Evolutionary conservation across 345 rosid genomes (phyloP), one percentile per base, ranked within the genome.

Genomic region (Arabidopsis suecica): DNA sequence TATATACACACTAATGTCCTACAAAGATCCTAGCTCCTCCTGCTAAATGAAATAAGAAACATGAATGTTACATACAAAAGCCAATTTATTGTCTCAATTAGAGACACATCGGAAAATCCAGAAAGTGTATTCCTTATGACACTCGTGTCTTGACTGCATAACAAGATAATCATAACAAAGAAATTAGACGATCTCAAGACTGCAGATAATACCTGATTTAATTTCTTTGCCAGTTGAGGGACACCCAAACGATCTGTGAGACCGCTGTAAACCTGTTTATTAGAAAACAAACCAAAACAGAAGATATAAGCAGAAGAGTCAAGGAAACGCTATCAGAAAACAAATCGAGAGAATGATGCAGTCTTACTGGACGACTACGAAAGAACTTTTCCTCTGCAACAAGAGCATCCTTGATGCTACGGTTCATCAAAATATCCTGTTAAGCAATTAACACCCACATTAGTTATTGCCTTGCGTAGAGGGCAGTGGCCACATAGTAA

Each of bases 241-340:
- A 91, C 84, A 42, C 98, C 98, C 86, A 96, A 91, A 13, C 93
- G 89, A 82, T 91, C 98, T n/a, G 87, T 87, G n/a, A 94, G 82
- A 80, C 87, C 86, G 65, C 81, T 90, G 82, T 94, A 94, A 41
- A 83, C 91, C 97, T 94, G 55, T 57, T 16, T 4, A 62, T 16
- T 53, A 36, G 8, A 65, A 58, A 56, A 49, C 11, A n/a, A 44
- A 44, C 0, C 47, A 16, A 68, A 42, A 60, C 20, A 44, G 53
- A 25, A 74, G 22, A 47, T 61, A 28, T 72, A 22, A 47, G 68
- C 16, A 49, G 16, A 64, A 74, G 42, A 64, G 16, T 34, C 36
- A 63, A 56, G 45, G 71, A 48, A 73, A 30, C 47, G 68, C 38
- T 49, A 37, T 64, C 12, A 70, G 69, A 10, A 42, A 54, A 40